A percentile compares a stretch with the other conserved stretches of the same genome.
Evolutionary conservation across 2,329 filamentous ascomycete species (phyloP).

Genomic region (Fusarium multiceps): DNA sequence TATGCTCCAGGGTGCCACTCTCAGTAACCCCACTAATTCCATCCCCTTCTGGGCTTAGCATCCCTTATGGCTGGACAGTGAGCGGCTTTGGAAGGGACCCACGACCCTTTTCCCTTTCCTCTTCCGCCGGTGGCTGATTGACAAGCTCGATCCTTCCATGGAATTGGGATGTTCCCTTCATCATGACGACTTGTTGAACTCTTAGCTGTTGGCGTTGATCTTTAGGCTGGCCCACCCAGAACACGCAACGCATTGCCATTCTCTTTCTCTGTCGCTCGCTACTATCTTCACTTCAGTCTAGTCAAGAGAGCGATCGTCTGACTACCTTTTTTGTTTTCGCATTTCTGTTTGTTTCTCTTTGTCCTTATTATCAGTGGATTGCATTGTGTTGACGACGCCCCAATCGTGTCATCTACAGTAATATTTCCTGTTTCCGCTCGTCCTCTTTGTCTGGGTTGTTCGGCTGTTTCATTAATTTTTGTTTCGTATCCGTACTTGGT

Average conservation of each 20-base stretch:
- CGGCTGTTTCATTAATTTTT: slow-evolving; percentile 13
- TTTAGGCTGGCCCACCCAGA: slow-evolving; percentile 23
- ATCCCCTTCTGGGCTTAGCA: background rate
- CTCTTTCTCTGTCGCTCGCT: slow-evolving; percentile 23
- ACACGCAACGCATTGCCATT: slow-evolving; percentile 30
- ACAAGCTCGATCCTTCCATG: slow-evolving; percentile 34
- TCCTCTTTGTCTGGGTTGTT: slow-evolving; percentile 1
- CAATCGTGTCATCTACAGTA: slow-evolving; percentile 4
- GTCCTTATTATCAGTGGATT: slow-evolving; percentile 16
- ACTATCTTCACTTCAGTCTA: slow-evolving; percentile 14
- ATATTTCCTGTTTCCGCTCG: background rate
- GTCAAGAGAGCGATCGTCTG: slow-evolving; percentile 4
- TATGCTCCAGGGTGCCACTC: slow-evolving; percentile 11
- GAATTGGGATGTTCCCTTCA: slow-evolving; percentile 42
- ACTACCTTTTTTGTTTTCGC: background rate
- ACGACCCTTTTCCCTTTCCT: slow-evolving; percentile 20
- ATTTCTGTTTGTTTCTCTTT: slow-evolving; percentile 16
- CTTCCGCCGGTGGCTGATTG: slow-evolving; percentile 1
- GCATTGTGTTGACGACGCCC: slow-evolving; percentile 7
- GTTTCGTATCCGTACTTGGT: background rate
- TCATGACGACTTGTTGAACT: slow-evolving; percentile 31
- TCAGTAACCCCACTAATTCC: slow-evolving; percentile 13
- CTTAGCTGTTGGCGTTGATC: slow-evolving; percentile 20
- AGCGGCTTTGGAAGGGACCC: slow-evolving; percentile 14
- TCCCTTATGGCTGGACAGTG: background rate